phyloP scores from a whole-genome alignment of 768 basidiomycete species.

The Phanerochaete carnosa region DNA sequence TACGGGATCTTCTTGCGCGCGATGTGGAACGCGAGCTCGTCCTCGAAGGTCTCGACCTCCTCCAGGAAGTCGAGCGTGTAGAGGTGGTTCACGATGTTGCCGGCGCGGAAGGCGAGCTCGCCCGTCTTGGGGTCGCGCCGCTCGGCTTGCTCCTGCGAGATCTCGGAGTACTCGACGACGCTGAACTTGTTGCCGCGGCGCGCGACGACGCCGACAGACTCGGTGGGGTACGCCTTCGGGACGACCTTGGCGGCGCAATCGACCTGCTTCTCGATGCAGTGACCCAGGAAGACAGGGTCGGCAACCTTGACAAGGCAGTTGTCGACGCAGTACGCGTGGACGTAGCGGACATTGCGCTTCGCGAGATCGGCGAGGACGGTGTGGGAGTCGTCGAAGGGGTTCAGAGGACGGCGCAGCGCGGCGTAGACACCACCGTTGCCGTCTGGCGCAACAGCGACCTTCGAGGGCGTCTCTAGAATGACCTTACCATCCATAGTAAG shows the following conservation, averaged over 20 bases:
- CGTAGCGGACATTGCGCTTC: slow-evolving; percentile 73
- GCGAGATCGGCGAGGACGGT: slow-evolving; percentile 85
- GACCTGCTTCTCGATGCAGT: slow-evolving; percentile 82
- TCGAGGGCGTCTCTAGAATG: slow-evolving; percentile 73
- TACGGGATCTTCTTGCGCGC: slow-evolving; percentile 96
- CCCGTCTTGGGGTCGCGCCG: slow-evolving; percentile 63
- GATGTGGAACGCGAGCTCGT: slow-evolving; percentile 93
- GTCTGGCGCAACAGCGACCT: slow-evolving; percentile 93
- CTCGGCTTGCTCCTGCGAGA: slow-evolving; percentile 84
- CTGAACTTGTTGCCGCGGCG: slow-evolving; percentile 77
- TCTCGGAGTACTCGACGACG: slow-evolving; percentile 98
- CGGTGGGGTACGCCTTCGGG: slow-evolving; percentile 79
- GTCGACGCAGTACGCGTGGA: slow-evolving; percentile 97
- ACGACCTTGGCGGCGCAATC: slow-evolving; percentile 97
- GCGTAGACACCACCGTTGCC: slow-evolving; percentile 98
- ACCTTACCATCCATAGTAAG: slow-evolving; percentile 93
- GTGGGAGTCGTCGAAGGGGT: slow-evolving; percentile 49
- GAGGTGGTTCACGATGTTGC: slow-evolving; percentile 98
- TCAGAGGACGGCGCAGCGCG: slow-evolving; percentile 78
- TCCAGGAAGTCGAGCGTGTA: slow-evolving; percentile 88
- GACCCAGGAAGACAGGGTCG: slow-evolving; percentile 96
- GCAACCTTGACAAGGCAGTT: slow-evolving; percentile 98
- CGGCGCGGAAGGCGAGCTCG: slow-evolving; percentile 88
- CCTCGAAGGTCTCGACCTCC: slow-evolving; percentile 75
- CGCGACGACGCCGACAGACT: slow-evolving; percentile 95